Base-by-base conservation (phyloP, 2,329 filamentous ascomycete species). In the Colletotrichum coccodes region DNA sequence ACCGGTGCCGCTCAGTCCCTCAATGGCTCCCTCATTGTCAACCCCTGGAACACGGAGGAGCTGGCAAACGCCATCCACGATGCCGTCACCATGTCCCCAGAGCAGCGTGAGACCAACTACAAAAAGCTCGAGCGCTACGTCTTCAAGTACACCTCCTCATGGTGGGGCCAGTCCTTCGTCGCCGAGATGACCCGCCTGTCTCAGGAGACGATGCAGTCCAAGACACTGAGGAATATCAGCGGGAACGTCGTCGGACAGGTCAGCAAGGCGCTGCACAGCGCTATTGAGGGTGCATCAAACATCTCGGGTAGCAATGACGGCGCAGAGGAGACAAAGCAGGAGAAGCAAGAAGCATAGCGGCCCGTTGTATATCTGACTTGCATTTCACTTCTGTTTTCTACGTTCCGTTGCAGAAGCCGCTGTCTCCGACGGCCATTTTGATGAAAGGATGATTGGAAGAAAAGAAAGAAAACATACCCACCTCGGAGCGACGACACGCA, bases 1-100 rank as follows among this genome's bases (percentile, higher is more conserved):
- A 95, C 96, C 0, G 96, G 96, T 49, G 96, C 96, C 8, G 95
- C 96, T 0, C 96, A 98, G 81, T 96, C 93, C 71, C 87, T 99
- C 66, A 98, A 97, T 73, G 95, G 95, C 70, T 94, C 93, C 74
- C 86, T 98, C 59, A 95, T 98, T 61, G 94, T 98, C 76, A 99
- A 99, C 81, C 96, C 96, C 1, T 99, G 96, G 96, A 98, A 98
- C 79, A 98, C 95, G 0, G 95, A 98, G 77, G 95, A 98, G 80
- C 85, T 98, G 42, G 95, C 95, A 46, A 93, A 94, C 75, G 94
- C 95, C 6, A 95, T 98, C 73, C 93, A 98, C 80, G 94, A 97
- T 73, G 94, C 95, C n/a, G 94, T 98, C 49, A 97, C 95, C 62
- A 98, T 98, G 94, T 92, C 92, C 60, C 90, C 94, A 21, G 95